These are phyloP conservation scores for Lactuca sativa DNA, from an alignment of 129 eudicot species.

Conservation along the genomic window DNA sequence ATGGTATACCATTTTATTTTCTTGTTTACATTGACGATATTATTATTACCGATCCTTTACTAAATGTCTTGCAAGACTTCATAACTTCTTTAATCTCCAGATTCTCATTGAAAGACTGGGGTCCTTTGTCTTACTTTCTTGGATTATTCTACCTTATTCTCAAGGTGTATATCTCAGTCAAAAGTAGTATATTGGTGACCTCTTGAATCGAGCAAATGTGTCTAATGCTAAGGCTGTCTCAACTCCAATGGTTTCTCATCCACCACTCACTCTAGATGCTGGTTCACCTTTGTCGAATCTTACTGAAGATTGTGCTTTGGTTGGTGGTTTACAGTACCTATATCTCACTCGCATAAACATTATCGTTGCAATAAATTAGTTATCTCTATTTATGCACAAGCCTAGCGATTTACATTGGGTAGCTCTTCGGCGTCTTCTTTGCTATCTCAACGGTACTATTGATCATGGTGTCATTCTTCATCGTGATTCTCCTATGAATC, in stretches of 20 bases:
- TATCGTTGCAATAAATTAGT: neutral
- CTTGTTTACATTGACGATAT: neutral
- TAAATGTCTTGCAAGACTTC: neutral
- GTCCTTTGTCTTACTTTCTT: neutral
- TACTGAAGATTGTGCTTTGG: neutral
- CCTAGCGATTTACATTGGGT: neutral
- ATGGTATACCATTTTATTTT: neutral
- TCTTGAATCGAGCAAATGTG: neutral
- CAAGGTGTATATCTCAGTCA: neutral
- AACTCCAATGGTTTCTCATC: neutral
- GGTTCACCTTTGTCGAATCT: neutral
- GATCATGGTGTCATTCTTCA: too few relatives aligned
- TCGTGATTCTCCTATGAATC: too few relatives aligned
- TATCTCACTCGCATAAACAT: neutral
- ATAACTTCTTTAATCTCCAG: neutral
- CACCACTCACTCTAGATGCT: neutral
- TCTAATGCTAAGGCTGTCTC: neutral
- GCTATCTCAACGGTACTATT: too few relatives aligned
- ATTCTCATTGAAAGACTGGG: neutral
- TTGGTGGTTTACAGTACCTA: neutral
- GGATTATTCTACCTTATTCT: neutral
- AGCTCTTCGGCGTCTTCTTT: too few relatives aligned
- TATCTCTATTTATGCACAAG: neutral
- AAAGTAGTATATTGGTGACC: neutral
- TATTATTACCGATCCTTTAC: neutral